Base-by-base conservation (phyloP, 2,329 filamentous ascomycete species). In the Kalmusia sp. region DNA sequence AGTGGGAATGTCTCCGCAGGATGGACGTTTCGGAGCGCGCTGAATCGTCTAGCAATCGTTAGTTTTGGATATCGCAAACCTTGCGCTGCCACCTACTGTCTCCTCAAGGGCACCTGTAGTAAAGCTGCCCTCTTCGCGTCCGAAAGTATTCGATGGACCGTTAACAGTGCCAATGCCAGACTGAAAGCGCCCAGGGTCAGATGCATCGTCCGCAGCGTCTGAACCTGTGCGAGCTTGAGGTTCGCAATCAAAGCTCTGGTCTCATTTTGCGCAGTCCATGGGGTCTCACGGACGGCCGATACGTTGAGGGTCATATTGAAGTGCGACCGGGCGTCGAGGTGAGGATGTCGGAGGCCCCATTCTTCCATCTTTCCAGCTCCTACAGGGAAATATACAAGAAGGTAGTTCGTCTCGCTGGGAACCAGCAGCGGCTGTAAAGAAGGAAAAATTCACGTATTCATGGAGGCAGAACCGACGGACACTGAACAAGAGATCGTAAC, bases 1-100 rank as follows among this genome's bases (percentile, higher is more conserved):
- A 77, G 70, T 58, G 74, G 73, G 55, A 76, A 75, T 39, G 65
- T 72, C 57, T 76, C 74, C 28, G 74, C 74, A 49, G 73, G 64
- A 49, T 76, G 74, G 27, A 76, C 68, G 44, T 70, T 72, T 22
- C 63, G 64, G 44, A 77, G 63, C 47, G 71, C 68, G 50, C 58
- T 67, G 58, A 73, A 71, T 47, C 64, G 65, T 57, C 74, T 77
- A 37, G 3, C 9, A 6, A 8, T 21, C 49, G 55, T 68, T 47
- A 71, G 64, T 35, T 40, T 17, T 12, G 6, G 6, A 17, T 44
- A 21, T 14, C 7, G 12, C 11, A 9, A 12, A 11, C 5, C 7
- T 21, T 5, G 8, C 22, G 22, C 6, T 12, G 33, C 19, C 33
- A 62, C 71, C 62, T 43, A 76, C 74, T 59, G 64, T 49, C 72